phyloP scores from a whole-genome alignment of 164 flowering plant genomes.

The Chimonanthus salicifolius region DNA sequence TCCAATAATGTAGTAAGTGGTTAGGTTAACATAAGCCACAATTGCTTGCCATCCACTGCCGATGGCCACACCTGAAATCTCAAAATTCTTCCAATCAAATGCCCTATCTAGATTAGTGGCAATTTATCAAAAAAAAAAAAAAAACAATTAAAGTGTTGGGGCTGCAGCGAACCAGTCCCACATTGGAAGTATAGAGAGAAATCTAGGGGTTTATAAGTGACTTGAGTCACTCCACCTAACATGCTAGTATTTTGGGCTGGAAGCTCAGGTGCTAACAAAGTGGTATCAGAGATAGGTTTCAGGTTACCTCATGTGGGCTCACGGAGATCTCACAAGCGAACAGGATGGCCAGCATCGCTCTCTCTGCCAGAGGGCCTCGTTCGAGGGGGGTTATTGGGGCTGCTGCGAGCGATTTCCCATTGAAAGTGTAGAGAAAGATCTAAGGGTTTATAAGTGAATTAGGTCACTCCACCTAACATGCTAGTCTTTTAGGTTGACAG shows the following conservation, averaged over 20 bases:
- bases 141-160: neutral
- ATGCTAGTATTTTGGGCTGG: neutral
- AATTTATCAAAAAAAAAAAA: neutral
- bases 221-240: neutral
- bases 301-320: neutral
- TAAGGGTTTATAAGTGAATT: no score
- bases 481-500: no score
- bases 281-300: neutral
- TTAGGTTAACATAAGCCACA: conserved; percentile 70
- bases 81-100: neutral
- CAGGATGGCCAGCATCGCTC: no score
- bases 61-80: conserved; percentile 56
- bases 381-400: no score
- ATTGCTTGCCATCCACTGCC: conserved; percentile 85
- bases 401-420: no score
- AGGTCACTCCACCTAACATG: no score
- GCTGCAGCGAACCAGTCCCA: neutral
- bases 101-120: neutral
- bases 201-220: no score
- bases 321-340: no score
- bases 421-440: no score
- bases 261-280: neutral
- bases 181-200: no score
- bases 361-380: no score
- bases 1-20: conserved; percentile 63